These are phyloP conservation scores for Atkinsonella texensis DNA, from an alignment of 2,329 filamentous ascomycete genomes.

Conservation along the genomic window DNA sequence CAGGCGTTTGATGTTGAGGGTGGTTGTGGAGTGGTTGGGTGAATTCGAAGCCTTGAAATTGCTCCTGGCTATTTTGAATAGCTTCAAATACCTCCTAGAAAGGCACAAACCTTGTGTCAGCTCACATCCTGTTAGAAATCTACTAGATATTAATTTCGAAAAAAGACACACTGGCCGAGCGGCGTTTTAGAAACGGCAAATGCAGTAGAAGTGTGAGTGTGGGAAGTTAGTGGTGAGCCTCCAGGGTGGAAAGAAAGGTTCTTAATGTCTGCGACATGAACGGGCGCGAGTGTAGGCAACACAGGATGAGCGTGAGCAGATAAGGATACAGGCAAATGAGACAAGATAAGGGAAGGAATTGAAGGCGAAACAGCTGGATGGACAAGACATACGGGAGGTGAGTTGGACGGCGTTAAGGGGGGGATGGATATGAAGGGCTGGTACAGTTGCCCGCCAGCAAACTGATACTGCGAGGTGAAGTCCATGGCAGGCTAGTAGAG, in stretches of 20 bases:
- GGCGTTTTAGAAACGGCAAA: no score
- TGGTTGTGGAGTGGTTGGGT: conserved; percentile 25
- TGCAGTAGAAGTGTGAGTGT: neutral
- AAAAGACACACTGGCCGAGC: neutral
- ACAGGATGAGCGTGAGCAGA: neutral
- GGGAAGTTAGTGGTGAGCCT: neutral
- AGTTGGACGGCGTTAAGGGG: conserved; percentile 37
- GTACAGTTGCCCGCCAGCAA: conserved; percentile 36
- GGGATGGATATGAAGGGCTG: conserved; percentile 42
- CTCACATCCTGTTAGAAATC: neutral
- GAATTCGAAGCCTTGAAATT: conserved; percentile 36
- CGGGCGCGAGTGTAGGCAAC: no score
- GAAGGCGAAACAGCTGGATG: neutral
- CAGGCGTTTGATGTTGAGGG: conserved; percentile 16
- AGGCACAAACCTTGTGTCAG: neutral
- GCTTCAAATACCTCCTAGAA: conserved; percentile 37
- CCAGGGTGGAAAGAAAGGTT: neutral
- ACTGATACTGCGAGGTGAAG: conserved; percentile 36
- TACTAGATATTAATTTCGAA: neutral
- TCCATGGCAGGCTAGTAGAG: conserved; percentile 30
- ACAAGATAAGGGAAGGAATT: neutral
- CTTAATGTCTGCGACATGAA: no score
- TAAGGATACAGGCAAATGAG: neutral
- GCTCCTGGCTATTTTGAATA: conserved; percentile 31
- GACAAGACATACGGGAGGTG: conserved; percentile 4